Conservation (phyloP, 208 protist genomes). For the Plasmodiophora brassicae region DNA sequence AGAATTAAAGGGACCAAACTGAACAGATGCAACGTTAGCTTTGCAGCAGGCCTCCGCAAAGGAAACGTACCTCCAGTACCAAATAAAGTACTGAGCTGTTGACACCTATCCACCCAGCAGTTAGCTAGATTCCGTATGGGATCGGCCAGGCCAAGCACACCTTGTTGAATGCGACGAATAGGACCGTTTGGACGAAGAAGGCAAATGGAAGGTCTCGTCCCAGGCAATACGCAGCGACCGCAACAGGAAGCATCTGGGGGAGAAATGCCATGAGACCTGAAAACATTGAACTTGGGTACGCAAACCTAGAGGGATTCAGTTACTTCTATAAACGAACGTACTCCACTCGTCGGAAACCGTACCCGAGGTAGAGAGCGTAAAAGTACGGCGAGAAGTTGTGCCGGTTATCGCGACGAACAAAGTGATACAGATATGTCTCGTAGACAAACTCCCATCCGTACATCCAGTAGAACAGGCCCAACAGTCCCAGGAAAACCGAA, state of each 20-base stretch:
- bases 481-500: neutral
- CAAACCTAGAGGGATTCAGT: neutral
- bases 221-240: neutral
- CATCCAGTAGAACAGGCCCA: neutral
- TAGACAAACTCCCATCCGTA: constrained; percentile 31
- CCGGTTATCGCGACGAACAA: neutral
- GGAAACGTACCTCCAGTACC: constrained; percentile 25
- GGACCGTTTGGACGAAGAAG: neutral
- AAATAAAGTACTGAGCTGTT: constrained; percentile 17
- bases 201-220: constrained; percentile 6
- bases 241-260: neutral
- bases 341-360: neutral
- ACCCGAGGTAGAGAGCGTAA: neutral
- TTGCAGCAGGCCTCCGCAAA: neutral
- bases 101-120: neutral
- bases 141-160: neutral
- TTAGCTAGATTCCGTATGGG: neutral
- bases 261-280: neutral
- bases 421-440: constrained; percentile 27
- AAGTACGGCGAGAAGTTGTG: constrained; percentile 30
- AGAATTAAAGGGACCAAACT: neutral
- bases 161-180: constrained; percentile 23
- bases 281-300: neutral
- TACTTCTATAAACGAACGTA: neutral
- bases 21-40: neutral